phyloP scores from a whole-genome alignment of 805 yeast genomes.

The Dipodascus albidus region DNA sequence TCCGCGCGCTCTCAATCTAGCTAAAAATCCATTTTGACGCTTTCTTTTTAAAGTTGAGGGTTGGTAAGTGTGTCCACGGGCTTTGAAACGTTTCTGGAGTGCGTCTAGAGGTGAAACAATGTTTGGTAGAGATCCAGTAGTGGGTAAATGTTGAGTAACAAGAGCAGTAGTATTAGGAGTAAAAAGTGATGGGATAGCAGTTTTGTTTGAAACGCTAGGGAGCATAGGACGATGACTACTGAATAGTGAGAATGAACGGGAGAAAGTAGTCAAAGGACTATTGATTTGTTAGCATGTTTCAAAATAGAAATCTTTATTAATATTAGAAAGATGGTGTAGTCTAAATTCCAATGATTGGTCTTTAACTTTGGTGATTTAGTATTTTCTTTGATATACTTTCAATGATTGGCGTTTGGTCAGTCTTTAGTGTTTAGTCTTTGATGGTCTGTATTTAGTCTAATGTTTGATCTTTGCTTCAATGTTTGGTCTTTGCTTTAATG shows the following conservation, averaged over 20 bases:
- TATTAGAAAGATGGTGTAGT: no score
- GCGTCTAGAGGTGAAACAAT: neutral
- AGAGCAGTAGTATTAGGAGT: conserved; percentile 1
- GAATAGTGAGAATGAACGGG: neutral
- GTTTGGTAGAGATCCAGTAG: neutral
- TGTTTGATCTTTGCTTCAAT: no score
- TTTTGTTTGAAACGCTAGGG: neutral
- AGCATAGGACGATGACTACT: conserved; percentile 1
- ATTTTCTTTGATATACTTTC: no score
- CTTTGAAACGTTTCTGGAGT: conserved; percentile 57
- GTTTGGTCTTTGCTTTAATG: no score
- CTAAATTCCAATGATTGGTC: no score
- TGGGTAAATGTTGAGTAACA: neutral
- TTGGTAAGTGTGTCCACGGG: conserved; percentile 91
- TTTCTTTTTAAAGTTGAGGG: conserved; percentile 87
- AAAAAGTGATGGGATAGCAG: neutral
- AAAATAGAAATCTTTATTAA: no score
- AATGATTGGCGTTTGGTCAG: no score
- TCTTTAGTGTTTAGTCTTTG: no score
- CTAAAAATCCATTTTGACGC: conserved; percentile 80
- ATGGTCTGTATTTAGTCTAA: no score
- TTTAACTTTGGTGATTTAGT: no score
- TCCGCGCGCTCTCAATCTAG: conserved; percentile 59
- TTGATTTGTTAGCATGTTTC: neutral
- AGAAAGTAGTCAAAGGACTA: neutral